Percentiles rank a stretch among this genome's conserved stretches.
Evolutionary conservation across 768 basidiomycete genomes (phyloP).

Genomic region (Leccinum obscurum): DNA sequence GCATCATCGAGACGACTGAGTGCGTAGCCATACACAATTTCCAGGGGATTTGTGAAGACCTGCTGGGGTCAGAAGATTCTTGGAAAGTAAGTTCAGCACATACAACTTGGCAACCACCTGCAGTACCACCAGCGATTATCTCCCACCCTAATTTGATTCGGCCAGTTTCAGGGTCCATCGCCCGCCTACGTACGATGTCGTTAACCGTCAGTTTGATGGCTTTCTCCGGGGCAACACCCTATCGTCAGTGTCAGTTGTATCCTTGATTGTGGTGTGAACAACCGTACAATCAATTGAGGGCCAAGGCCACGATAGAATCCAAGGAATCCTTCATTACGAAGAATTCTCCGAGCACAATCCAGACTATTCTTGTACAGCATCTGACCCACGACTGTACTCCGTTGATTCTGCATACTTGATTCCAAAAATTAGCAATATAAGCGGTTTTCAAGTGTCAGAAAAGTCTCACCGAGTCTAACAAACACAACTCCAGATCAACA

Average conservation of each 20-base stretch:
- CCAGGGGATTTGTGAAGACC: conserved; percentile 97
- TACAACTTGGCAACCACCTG: conserved; percentile 98
- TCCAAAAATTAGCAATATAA: conserved; percentile 7
- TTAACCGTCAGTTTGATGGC: conserved; percentile 98
- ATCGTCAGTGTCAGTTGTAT: conserved; percentile 11
- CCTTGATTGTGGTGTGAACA: background rate
- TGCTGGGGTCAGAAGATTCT: conserved; percentile 34
- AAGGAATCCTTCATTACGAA: conserved; percentile 87
- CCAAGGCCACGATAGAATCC: conserved; percentile 98
- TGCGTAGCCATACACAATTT: conserved; percentile 73
- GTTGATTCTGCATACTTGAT: conserved; percentile 92
- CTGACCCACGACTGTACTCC: conserved; percentile 95
- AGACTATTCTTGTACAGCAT: conserved; percentile 94
- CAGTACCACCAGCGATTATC: conserved; percentile 84
- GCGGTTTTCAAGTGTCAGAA: background rate
- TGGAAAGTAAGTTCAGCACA: conserved; percentile 34
- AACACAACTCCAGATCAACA: conserved; percentile 10
- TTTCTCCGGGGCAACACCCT: conserved; percentile 97
- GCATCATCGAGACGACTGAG: background rate
- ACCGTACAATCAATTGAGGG: conserved; percentile 83
- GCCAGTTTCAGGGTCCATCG: conserved; percentile 94
- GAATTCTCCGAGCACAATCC: conserved; percentile 92
- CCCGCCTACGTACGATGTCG: conserved; percentile 79
- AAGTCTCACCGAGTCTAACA: conserved; percentile 56
- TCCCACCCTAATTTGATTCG: conserved; percentile 93